Evolutionary conservation across 306 rosid species (phyloP).

Genomic region (Corylus avellana): DNA sequence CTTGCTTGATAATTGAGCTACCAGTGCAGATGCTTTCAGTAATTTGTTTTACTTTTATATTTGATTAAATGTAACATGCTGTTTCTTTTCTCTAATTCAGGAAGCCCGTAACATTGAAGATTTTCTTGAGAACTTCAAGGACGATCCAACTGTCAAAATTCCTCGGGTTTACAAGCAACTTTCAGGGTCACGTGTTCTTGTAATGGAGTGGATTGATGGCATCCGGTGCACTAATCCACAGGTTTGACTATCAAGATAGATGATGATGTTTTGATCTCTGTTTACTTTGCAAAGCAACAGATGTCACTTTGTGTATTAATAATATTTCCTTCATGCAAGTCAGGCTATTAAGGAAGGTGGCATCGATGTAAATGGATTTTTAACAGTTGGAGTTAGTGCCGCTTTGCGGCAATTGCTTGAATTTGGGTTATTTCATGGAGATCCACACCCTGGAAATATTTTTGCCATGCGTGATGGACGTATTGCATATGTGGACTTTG

Average conservation of each 20-base stretch:
- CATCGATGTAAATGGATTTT: conserved; percentile 80
- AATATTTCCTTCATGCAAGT: conserved; percentile 34
- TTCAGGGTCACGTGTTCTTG: conserved; percentile 85
- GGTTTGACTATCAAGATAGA: conserved; percentile 52
- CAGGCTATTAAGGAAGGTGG: conserved; percentile 93
- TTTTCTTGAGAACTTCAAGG: conserved; percentile 85
- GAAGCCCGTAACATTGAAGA: conserved; percentile 98
- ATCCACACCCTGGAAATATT: conserved; percentile 98
- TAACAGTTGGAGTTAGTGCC: conserved; percentile 97
- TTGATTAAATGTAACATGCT: not conserved
- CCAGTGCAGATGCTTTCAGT: not conserved
- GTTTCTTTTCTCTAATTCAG: conserved; percentile 47
- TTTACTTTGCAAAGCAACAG: conserved; percentile 15
- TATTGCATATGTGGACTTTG: conserved; percentile 97
- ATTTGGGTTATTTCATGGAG: conserved; percentile 98
- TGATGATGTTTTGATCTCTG: conserved; percentile 20
- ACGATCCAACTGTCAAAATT: conserved; percentile 94
- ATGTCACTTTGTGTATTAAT: conserved; percentile 20
- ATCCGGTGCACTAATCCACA: conserved; percentile 91
- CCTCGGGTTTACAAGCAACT: conserved; percentile 80
- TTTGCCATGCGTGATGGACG: conserved; percentile 99
- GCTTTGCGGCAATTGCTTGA: conserved; percentile 93
- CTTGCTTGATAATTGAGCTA: not conserved
- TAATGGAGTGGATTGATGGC: conserved; percentile 99
- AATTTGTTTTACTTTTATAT: conserved; percentile 5